A percentile compares a stretch with the other conserved stretches of the same genome.
These are phyloP conservation scores for Barnettozyma hawaiiensis DNA, from an alignment of 1,139 yeast genomes.

Conservation along the genomic window DNA sequence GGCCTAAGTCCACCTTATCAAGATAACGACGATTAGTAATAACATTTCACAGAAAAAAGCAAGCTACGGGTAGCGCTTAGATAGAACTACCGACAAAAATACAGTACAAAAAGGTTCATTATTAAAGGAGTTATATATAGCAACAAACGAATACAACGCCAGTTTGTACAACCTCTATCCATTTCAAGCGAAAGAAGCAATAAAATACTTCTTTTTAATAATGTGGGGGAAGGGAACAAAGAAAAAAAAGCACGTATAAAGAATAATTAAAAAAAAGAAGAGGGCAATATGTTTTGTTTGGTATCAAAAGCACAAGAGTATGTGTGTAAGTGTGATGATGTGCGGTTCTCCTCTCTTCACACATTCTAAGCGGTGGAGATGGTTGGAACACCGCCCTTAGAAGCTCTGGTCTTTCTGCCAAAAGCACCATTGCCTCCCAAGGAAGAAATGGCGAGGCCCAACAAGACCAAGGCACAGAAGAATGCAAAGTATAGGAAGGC, in stretches of 20 bases:
- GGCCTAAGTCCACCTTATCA: too few relatives aligned
- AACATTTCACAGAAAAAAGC: too few relatives aligned
- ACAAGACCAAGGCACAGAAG: conserved; percentile 66
- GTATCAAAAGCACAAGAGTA: neutral
- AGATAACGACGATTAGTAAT: too few relatives aligned
- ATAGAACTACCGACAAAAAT: too few relatives aligned
- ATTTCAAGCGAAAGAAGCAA: neutral
- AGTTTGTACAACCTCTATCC: neutral
- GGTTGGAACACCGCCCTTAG: conserved; percentile 84
- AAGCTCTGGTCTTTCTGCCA: conserved; percentile 43
- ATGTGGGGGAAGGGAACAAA: too few relatives aligned
- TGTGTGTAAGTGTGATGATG: too few relatives aligned
- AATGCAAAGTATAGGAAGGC: conserved; percentile 89
- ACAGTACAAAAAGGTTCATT: neutral
- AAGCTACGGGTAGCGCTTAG: too few relatives aligned
- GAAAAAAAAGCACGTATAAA: too few relatives aligned
- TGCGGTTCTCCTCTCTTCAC: too few relatives aligned
- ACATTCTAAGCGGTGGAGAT: conserved; percentile 66
- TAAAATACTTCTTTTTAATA: too few relatives aligned
- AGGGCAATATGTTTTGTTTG: conserved; percentile 2
- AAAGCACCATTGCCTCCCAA: conserved; percentile 71
- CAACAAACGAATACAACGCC: neutral
- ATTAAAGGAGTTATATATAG: neutral
- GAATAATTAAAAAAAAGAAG: too few relatives aligned
- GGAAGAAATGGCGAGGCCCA: conserved; percentile 54